Percentiles rank a stretch among this genome's conserved stretches.
Evolutionary conservation across 176 grass and related monocot species (phyloP).

Genomic region (Hordeum vulgare): MorexV3_pseudomolecules_assembly NC_058518.1:20647925-20648424

Average conservation of each 20-base stretch:
- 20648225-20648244: too few relatives aligned
- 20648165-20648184: too few relatives aligned
- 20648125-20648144: background rate
- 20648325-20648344: background rate
- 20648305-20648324: too few relatives aligned
- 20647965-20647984: background rate
- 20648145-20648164: too few relatives aligned
- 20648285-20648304: too few relatives aligned
- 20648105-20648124: background rate
- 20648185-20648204: too few relatives aligned
- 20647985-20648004: too few relatives aligned
- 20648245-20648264: too few relatives aligned
- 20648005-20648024: too few relatives aligned
- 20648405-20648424: slow-evolving; percentile 6
- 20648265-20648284: too few relatives aligned
- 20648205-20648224: too few relatives aligned
- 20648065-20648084: background rate
- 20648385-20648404: background rate
- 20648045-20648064: background rate
- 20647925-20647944: background rate
- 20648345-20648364: slow-evolving; percentile 35
- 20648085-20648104: background rate
- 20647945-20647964: background rate
- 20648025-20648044: background rate
- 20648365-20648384: slow-evolving; percentile 12